These are phyloP conservation scores for Ceratocystis albifundus DNA, from an alignment of 2,329 filamentous ascomycete genomes.

Conservation along the genomic window DNA sequence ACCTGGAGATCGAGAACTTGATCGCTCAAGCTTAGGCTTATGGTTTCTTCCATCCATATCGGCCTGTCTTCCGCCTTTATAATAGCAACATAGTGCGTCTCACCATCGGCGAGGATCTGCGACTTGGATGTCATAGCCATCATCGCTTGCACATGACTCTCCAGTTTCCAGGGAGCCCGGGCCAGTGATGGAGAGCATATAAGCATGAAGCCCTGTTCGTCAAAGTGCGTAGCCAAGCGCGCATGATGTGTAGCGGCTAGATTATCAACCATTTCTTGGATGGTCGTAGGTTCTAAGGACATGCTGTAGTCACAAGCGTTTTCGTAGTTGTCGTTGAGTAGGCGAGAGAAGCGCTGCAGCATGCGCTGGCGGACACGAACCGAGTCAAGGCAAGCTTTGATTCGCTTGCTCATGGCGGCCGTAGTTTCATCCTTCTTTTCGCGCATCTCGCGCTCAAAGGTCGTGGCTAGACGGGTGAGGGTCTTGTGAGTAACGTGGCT, in stretches of 20 bases:
- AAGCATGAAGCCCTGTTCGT: conserved; percentile 66
- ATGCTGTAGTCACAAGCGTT: conserved; percentile 94
- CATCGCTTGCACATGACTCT: conserved; percentile 68
- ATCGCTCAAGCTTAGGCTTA: conserved; percentile 60
- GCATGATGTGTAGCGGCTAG: conserved; percentile 78
- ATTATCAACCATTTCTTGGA: conserved; percentile 69
- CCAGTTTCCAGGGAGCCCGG: conserved; percentile 48
- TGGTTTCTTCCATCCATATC: conserved; percentile 68
- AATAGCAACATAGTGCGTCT: conserved; percentile 41
- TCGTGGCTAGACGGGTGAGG: conserved; percentile 71
- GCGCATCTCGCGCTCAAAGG: conserved; percentile 85
- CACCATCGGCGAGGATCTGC: conserved; percentile 37
- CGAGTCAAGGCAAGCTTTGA: conserved; percentile 89
- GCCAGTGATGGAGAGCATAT: conserved; percentile 68
- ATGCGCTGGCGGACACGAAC: conserved; percentile 93
- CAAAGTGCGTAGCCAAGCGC: conserved; percentile 56
- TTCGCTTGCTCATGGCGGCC: conserved; percentile 87
- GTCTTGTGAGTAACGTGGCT: conserved; percentile 89
- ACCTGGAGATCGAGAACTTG: conserved; percentile 75
- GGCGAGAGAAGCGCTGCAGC: conserved; percentile 86
- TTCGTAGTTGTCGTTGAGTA: conserved; percentile 86
- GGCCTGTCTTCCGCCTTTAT: conserved; percentile 69
- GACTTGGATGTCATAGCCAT: conserved; percentile 56
- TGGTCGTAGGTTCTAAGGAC: conserved; percentile 52
- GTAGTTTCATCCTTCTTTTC: conserved; percentile 72